Conservation (phyloP, 2,329 filamentous ascomycete species). For the Penicillium brasilianum region DNA sequence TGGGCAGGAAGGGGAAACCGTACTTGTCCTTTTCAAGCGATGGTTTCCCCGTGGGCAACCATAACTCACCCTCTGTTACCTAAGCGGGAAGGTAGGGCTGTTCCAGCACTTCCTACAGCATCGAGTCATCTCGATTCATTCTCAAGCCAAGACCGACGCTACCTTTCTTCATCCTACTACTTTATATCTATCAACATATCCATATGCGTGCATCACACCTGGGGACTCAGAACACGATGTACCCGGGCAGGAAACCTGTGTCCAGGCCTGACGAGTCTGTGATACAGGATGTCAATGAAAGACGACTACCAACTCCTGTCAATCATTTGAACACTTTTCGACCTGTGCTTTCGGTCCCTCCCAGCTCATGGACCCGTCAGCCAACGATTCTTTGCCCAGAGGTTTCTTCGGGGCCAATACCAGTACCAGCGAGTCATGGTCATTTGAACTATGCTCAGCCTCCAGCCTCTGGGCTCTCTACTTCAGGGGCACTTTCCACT, state of each 20-base stretch:
- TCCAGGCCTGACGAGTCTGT: not conserved
- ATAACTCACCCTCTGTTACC: not conserved
- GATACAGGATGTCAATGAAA: not conserved
- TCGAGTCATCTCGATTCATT: not conserved
- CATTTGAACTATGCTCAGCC: not conserved
- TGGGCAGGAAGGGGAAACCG: not conserved
- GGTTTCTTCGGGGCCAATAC: not conserved
- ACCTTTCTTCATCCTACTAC: not conserved
- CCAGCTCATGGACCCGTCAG: not conserved
- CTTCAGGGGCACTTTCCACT: not conserved
- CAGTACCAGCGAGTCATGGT: not conserved
- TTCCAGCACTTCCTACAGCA: not conserved
- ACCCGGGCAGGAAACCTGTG: not conserved
- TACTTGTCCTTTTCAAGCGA: not conserved
- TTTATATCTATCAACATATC: not conserved
- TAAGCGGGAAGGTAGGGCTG: conserved; percentile 1
- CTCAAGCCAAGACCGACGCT: not conserved
- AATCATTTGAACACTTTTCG: not conserved
- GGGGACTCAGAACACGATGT: not conserved
- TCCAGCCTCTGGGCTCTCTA: not conserved
- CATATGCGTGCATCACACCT: not conserved
- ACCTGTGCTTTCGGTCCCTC: not conserved
- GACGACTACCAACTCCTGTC: conserved; percentile 1
- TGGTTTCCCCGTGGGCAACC: not conserved
- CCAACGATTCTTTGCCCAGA: not conserved